Conservation (phyloP, 352 stramenopile species). For the Labyrinthula sp. region DNA sequence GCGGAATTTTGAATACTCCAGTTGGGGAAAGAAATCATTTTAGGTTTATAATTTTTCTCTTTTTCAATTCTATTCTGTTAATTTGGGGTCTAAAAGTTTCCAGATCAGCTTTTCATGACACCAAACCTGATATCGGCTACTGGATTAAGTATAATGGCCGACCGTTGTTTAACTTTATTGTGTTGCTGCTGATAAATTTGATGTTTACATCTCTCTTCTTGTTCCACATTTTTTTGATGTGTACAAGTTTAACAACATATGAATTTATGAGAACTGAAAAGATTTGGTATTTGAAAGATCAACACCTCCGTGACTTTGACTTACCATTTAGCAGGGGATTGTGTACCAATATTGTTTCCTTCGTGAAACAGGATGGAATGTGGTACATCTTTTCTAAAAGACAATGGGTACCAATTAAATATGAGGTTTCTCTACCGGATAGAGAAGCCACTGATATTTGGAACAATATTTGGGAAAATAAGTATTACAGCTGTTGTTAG, state of each 20-base stretch:
- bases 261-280: slow-evolving; percentile 38
- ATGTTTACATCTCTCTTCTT: slow-evolving; percentile 16
- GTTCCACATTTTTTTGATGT: slow-evolving; percentile 37
- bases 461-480: slow-evolving; percentile 44
- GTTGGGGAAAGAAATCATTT: slow-evolving; percentile 66
- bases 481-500: slow-evolving; percentile 46
- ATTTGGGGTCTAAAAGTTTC: slow-evolving; percentile 33
- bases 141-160: slow-evolving; percentile 24
- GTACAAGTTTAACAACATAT: slow-evolving; percentile 39
- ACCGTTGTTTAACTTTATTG: slow-evolving; percentile 6
- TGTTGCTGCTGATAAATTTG: slow-evolving; percentile 19
- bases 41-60: slow-evolving; percentile 51
- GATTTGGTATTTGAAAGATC: slow-evolving; percentile 38
- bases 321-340: slow-evolving; percentile 36
- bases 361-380: slow-evolving; percentile 33
- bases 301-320: slow-evolving; percentile 44
- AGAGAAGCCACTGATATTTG: slow-evolving; percentile 39
- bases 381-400: neutral
- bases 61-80: slow-evolving; percentile 36
- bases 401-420: slow-evolving; percentile 14
- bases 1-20: slow-evolving; percentile 54
- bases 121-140: neutral
- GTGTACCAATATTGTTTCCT: slow-evolving; percentile 35
- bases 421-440: too few relatives aligned
- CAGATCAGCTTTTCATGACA: slow-evolving; percentile 21